Percentiles rank a stretch among this genome's conserved stretches.
Conservation (phyloP, 306 rosid genomes). For the Neltuma alba region DNA sequence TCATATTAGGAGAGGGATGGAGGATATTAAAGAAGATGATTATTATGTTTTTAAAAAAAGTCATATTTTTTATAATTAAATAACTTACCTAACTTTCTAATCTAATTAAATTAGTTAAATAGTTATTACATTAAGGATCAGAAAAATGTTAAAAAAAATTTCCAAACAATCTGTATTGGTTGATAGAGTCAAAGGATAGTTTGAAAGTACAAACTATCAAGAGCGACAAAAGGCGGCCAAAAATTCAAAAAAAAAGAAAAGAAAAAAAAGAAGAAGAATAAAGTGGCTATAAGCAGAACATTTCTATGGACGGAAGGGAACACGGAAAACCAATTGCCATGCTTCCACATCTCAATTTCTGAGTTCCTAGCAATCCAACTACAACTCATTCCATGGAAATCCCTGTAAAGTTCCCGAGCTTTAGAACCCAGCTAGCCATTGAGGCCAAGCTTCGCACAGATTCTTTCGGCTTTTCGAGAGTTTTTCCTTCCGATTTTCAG, state of each 20-base stretch:
- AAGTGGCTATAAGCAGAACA: neutral
- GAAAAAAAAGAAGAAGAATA: too few species aligned
- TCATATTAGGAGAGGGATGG: too few species aligned
- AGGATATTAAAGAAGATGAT: too few species aligned
- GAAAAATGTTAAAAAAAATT: too few species aligned
- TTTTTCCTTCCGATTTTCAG: slow-evolving; percentile 32
- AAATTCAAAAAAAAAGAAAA: neutral
- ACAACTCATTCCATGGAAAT: slow-evolving; percentile 18
- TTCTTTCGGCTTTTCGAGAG: slow-evolving; percentile 45
- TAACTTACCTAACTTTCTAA: too few species aligned
- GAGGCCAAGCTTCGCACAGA: slow-evolving; percentile 43
- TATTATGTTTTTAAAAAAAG: too few species aligned
- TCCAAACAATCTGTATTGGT: neutral
- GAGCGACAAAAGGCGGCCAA: neutral
- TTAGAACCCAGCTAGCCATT: slow-evolving; percentile 48
- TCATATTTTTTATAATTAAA: too few species aligned
- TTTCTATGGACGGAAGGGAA: neutral
- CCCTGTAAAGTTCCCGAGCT: slow-evolving; percentile 51
- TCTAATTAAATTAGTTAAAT: too few species aligned
- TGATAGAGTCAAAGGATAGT: neutral
- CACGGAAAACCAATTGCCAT: neutral
- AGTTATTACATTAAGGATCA: too few species aligned
- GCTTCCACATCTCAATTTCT: neutral
- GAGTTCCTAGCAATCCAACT: neutral
- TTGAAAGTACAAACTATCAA: neutral